These are phyloP conservation scores for Filobasidium floriforme DNA, from an alignment of 768 basidiomycete species.

Conservation along the genomic window DNA sequence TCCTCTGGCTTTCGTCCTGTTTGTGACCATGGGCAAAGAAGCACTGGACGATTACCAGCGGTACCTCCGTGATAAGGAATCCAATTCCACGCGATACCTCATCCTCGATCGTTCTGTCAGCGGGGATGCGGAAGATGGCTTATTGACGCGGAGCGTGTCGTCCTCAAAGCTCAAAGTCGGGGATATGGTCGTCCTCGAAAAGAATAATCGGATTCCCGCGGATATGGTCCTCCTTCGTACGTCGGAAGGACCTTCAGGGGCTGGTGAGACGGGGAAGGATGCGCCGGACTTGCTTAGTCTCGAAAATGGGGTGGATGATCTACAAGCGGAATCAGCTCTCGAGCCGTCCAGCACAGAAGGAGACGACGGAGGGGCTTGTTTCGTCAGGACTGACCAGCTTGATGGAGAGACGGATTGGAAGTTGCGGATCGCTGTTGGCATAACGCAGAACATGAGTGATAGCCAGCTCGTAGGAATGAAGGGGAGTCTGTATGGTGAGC, in stretches of 20 bases:
- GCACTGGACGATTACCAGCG: conserved; percentile 98
- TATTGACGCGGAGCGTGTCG: conserved; percentile 63
- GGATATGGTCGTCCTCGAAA: conserved; percentile 82
- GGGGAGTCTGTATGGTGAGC: conserved; percentile 80
- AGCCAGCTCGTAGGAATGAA: conserved; percentile 56
- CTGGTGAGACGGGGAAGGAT: not conserved
- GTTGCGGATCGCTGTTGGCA: conserved; percentile 75
- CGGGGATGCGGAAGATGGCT: conserved; percentile 5
- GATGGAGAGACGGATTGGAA: conserved; percentile 99
- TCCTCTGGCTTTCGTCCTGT: conserved; percentile 88
- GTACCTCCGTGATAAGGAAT: conserved; percentile 80
- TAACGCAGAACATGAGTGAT: conserved; percentile 66
- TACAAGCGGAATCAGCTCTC: not conserved
- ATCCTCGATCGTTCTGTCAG: conserved; percentile 56
- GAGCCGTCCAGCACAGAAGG: not conserved
- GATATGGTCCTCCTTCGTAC: conserved; percentile 85
- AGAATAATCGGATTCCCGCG: conserved; percentile 94
- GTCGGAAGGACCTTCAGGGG: conserved; percentile 51
- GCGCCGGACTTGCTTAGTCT: not conserved
- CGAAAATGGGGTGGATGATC: not conserved
- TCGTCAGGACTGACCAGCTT: conserved; percentile 93
- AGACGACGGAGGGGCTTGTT: conserved; percentile 70
- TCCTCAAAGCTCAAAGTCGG: conserved; percentile 83
- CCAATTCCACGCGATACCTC: conserved; percentile 87
- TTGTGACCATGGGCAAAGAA: conserved; percentile 96